Evolutionary conservation across 371 early-diverging fungal species (phyloP).

Genomic region (Nematocida sp.): DNA sequence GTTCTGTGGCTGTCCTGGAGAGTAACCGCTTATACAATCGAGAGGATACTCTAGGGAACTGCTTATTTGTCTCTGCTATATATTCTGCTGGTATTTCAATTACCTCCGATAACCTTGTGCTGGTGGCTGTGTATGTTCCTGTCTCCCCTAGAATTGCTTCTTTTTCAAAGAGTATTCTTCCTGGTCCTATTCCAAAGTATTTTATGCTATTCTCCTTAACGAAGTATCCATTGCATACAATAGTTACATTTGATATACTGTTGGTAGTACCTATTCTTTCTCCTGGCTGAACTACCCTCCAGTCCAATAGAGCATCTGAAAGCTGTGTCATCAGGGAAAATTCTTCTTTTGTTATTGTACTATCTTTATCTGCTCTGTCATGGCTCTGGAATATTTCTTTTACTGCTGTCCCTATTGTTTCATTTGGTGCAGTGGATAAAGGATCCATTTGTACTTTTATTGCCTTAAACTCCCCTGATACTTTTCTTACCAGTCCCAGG

Average conservation of each 20-base stretch:
- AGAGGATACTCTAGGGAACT: not conserved
- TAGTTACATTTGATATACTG: not conserved
- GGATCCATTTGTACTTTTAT: not conserved
- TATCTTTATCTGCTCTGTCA: not conserved
- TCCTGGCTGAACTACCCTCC: conserved; percentile 36
- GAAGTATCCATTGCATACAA: conserved; percentile 31
- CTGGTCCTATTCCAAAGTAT: conserved; percentile 38
- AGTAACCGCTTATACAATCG: conserved; percentile 15
- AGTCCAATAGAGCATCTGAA: conserved; percentile 23
- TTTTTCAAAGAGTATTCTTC: conserved; percentile 24
- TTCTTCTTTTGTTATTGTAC: not conserved
- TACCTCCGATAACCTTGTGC: conserved; percentile 25
- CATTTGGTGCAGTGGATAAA: too few relatives aligned
- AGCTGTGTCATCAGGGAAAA: not conserved
- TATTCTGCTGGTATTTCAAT: conserved; percentile 48
- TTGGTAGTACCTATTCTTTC: conserved; percentile 2
- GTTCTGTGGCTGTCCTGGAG: not conserved
- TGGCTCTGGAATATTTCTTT: not conserved
- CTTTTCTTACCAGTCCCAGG: not conserved
- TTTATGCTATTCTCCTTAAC: conserved; percentile 35
- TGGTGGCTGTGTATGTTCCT: conserved; percentile 1
- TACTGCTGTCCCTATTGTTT: too few relatives aligned
- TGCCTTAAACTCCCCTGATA: not conserved
- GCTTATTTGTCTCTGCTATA: not conserved
- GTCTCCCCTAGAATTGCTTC: conserved; percentile 1